A percentile compares a stretch with the other conserved stretches of the same genome.
Conservation (phyloP, 2,329 filamentous ascomycete species). For the Trichophyton benhamiae region DNA sequence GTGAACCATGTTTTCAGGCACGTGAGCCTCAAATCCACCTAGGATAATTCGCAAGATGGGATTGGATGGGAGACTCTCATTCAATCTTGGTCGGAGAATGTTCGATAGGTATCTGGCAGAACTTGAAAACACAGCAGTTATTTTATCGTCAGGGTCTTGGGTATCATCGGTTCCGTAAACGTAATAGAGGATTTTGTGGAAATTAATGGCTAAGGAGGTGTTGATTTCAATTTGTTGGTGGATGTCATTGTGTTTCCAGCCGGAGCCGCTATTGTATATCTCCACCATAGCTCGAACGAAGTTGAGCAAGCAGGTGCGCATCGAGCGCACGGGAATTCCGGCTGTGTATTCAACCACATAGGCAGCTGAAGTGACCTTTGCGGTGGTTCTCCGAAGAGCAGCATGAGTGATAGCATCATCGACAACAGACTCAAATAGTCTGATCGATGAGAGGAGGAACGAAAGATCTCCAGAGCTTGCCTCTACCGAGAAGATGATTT, state of each 20-base stretch:
- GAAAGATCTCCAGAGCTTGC: slow-evolving; percentile 63
- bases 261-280: slow-evolving; percentile 71
- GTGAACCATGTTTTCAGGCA: background rate
- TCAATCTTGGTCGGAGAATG: slow-evolving; percentile 59
- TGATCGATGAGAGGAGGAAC: slow-evolving; percentile 61
- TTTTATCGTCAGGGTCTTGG: slow-evolving; percentile 35
- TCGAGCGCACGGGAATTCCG: slow-evolving; percentile 64
- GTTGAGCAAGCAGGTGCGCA: slow-evolving; percentile 57
- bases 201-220: slow-evolving; percentile 52
- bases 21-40: slow-evolving; percentile 40
- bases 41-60: slow-evolving; percentile 62
- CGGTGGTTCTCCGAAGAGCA: slow-evolving; percentile 33
- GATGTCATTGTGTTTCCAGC: slow-evolving; percentile 66
- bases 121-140: slow-evolving; percentile 53
- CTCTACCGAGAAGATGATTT: slow-evolving; percentile 71
- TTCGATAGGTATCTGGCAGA: slow-evolving; percentile 66
- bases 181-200: slow-evolving; percentile 59
- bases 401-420: slow-evolving; percentile 55
- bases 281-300: slow-evolving; percentile 68
- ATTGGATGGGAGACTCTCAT: slow-evolving; percentile 60
- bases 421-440: slow-evolving; percentile 61
- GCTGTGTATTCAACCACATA: slow-evolving; percentile 43
- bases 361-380: slow-evolving; percentile 19
- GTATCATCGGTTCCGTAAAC: slow-evolving; percentile 63
- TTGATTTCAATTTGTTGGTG: slow-evolving; percentile 59